Percentiles rank a stretch among this genome's conserved stretches.
phyloP scores from a whole-genome alignment of 2,329 filamentous ascomycete species.

The Dichotomopilus funicola region DNA sequence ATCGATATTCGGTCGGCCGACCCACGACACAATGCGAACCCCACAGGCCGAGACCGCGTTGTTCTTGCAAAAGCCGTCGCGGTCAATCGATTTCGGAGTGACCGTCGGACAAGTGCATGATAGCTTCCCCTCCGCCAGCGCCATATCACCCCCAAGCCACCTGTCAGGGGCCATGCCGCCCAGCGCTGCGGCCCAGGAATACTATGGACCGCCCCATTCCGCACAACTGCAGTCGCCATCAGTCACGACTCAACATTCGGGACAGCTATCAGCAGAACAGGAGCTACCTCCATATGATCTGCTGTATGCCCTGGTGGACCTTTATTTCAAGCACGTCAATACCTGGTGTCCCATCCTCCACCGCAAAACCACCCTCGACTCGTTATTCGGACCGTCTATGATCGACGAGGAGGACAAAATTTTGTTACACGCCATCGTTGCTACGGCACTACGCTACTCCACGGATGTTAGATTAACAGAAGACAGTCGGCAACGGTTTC shows the following conservation, averaged over 20 bases:
- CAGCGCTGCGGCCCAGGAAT: constrained; percentile 41
- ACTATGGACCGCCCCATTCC: constrained; percentile 34
- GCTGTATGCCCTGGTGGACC: constrained; percentile 63
- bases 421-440: constrained; percentile 80
- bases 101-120: constrained; percentile 42
- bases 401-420: constrained; percentile 77
- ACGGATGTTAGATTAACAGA: constrained; percentile 68
- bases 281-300: constrained; percentile 70
- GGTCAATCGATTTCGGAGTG: constrained; percentile 47
- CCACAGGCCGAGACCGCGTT: constrained; percentile 53
- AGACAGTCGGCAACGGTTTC: constrained; percentile 66
- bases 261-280: constrained; percentile 48
- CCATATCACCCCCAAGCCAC: constrained; percentile 35
- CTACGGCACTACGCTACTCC: constrained; percentile 79
- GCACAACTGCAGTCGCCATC: constrained; percentile 51
- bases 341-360: constrained; percentile 89
- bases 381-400: constrained; percentile 69
- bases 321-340: constrained; percentile 76
- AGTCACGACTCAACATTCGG: constrained; percentile 44
- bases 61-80: constrained; percentile 55
- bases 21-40: constrained; percentile 40
- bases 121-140: constrained; percentile 37
- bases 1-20: constrained; percentile 41
- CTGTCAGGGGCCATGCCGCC: constrained; percentile 32
- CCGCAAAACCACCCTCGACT: constrained; percentile 71